Evolutionary conservation across 495 filamentous ascomycete genomes (phyloP).

Genomic region (Penicillium verhagenii): DNA sequence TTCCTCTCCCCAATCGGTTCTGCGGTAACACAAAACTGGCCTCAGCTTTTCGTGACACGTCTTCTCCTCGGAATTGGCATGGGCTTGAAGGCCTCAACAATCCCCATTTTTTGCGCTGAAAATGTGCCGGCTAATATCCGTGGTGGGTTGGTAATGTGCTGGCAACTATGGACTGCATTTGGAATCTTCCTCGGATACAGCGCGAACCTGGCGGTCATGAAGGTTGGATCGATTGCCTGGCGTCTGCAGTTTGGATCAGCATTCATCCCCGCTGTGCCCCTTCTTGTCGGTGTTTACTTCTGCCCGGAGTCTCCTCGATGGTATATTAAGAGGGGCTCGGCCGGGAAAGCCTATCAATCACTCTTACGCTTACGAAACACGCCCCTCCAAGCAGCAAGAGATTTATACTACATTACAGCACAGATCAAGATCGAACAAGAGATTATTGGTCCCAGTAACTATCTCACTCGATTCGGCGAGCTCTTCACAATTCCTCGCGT

Average conservation of each 20-base stretch:
- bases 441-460: constrained; percentile 48
- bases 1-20: constrained; percentile 56
- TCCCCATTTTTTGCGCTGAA: constrained; percentile 65
- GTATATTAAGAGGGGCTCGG: constrained; percentile 61
- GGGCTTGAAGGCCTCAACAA: constrained; percentile 60
- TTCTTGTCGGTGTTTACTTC: constrained; percentile 60
- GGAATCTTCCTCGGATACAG: constrained; percentile 61
- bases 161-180: constrained; percentile 57
- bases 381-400: constrained; percentile 61
- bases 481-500: constrained; percentile 69
- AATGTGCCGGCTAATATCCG: constrained; percentile 59
- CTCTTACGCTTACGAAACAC: constrained; percentile 60
- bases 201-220: constrained; percentile 59
- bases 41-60: constrained; percentile 56
- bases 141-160: constrained; percentile 63
- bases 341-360: constrained; percentile 55
- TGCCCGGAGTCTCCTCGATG: constrained; percentile 71
- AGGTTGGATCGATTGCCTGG: constrained; percentile 58
- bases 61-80: constrained; percentile 64
- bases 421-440: constrained; percentile 56
- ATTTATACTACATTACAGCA: constrained; percentile 65
- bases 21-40: constrained; percentile 56
- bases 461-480: constrained; percentile 58
- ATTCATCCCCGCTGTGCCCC: constrained; percentile 69
- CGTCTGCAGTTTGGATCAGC: constrained; percentile 64